Evolutionary conservation across 116 monocot species (phyloP).

Genomic region (Iris pallida): DNA sequence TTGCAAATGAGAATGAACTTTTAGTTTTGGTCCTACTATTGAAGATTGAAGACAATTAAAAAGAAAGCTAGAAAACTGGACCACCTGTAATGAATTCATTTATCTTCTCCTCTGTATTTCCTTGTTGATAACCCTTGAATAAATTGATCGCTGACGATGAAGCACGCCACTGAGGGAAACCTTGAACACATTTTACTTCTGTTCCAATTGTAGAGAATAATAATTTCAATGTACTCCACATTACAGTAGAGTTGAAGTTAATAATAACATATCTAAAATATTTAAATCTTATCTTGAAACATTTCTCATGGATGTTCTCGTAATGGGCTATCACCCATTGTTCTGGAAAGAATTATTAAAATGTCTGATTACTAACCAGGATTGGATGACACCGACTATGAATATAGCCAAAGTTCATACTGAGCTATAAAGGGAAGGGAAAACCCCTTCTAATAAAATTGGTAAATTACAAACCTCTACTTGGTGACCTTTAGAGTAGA

Average conservation of each 20-base stretch:
- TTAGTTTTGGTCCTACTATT: background rate
- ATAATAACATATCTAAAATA: too few species aligned
- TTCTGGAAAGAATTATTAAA: too few species aligned
- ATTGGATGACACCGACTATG: too few species aligned
- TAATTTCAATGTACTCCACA: too few species aligned
- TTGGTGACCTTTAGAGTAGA: background rate
- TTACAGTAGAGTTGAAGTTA: too few species aligned
- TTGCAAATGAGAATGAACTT: slow-evolving; percentile 23
- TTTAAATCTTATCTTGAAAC: too few species aligned
- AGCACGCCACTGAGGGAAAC: slow-evolving; percentile 45
- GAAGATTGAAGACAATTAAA: background rate
- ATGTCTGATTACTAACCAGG: too few species aligned
- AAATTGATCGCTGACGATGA: slow-evolving; percentile 37
- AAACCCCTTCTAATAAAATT: too few species aligned
- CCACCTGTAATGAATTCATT: slow-evolving; percentile 58
- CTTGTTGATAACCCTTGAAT: slow-evolving; percentile 42
- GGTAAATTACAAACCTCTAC: background rate
- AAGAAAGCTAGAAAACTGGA: background rate
- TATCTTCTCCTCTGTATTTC: slow-evolving; percentile 26
- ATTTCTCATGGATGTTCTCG: too few species aligned
- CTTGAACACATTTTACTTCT: slow-evolving; percentile 51
- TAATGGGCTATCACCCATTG: too few species aligned
- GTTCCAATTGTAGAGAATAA: slow-evolving; percentile 5
- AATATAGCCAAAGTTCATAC: too few species aligned
- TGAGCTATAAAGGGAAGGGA: too few species aligned